Evolutionary conservation across 305 asterid genomes (phyloP), one percentile per base, ranked within the genome.

Genomic region (Fraxinus albicans): DNA sequence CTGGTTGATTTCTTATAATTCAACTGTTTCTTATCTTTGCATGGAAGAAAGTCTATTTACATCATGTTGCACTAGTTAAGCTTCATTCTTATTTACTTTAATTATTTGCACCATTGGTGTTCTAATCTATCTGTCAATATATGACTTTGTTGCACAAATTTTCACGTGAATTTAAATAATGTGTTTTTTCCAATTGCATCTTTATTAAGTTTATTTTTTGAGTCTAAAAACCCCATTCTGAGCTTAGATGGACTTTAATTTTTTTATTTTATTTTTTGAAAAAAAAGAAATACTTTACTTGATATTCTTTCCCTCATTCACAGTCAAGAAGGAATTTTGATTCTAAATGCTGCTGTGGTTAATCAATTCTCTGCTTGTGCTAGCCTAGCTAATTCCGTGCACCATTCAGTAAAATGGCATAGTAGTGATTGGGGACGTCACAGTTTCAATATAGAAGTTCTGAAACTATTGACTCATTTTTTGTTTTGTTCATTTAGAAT

Each of bases 1-100:
- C 75, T 69, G 34, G 35, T 19, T 47, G 50, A 27, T 47, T 42
- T 81, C 76, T 82, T 42, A 65, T 58, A 50, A 50, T 77, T 73
- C 21, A 79, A 79, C 58, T 55, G 36, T 79, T 44, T 21, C 34
- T 36, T 63, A 29, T 79, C 50, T 21, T 47, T 78, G 29, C 36
- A 81, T 23, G 44, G 31, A 75, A 17, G 36, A 40, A 23, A 4
- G 65, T 47, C 67, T 19, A 3, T 15, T 27, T 31, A 3, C 25
- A 19, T 80, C 36, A 65, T 58, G 33, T 15, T 53, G 23, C 55
- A 21, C 27, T 23, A 60, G 47, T 36, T 23, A 23, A 31, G 35
- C 77, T 60, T 63, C 79, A 69, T 35, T 78, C 47, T 13, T 15
- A 29, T 83, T 35, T 35, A 40, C 79, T 47, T 15, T 4, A 25